Conservation (phyloP, 345 rosid species). For the Rhizophora apiculata region DNA sequence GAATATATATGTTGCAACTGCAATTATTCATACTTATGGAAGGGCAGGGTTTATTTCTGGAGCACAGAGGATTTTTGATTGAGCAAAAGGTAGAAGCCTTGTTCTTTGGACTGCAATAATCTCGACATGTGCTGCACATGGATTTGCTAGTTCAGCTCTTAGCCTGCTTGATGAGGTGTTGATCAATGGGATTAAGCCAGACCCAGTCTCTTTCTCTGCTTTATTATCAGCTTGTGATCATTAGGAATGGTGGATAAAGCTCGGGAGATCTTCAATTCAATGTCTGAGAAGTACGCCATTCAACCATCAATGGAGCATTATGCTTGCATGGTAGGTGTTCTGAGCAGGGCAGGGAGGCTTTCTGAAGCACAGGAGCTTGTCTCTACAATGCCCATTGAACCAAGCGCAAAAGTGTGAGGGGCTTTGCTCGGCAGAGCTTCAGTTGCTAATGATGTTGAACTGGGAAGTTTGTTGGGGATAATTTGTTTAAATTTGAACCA, state of each 20-base stretch:
- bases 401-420: conserved; percentile 80
- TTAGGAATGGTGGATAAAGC: conserved; percentile 62
- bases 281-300: conserved; percentile 41
- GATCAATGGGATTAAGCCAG: conserved; percentile 50
- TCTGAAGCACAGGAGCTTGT: conserved; percentile 69
- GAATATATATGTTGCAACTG: conserved; percentile 63
- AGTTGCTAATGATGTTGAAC: conserved; percentile 58
- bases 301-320: conserved; percentile 69
- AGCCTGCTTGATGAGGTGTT: conserved; percentile 55
- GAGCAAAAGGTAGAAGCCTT: conserved; percentile 50
- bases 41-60: conserved; percentile 61
- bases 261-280: conserved; percentile 49
- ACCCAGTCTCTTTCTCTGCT: conserved; percentile 64
- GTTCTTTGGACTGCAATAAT: conserved; percentile 84
- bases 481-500: conserved; percentile 65
- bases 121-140: conserved; percentile 72
- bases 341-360: conserved; percentile 70
- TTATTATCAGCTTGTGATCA: conserved; percentile 76
- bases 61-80: conserved; percentile 58
- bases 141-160: conserved; percentile 55
- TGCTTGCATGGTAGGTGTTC: conserved; percentile 75
- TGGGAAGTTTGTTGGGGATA: conserved; percentile 54
- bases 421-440: conserved; percentile 80
- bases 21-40: conserved; percentile 67
- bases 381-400: conserved; percentile 59